phyloP scores from a whole-genome alignment of 306 rosid genomes.

The Calophaca sinica region DNA sequence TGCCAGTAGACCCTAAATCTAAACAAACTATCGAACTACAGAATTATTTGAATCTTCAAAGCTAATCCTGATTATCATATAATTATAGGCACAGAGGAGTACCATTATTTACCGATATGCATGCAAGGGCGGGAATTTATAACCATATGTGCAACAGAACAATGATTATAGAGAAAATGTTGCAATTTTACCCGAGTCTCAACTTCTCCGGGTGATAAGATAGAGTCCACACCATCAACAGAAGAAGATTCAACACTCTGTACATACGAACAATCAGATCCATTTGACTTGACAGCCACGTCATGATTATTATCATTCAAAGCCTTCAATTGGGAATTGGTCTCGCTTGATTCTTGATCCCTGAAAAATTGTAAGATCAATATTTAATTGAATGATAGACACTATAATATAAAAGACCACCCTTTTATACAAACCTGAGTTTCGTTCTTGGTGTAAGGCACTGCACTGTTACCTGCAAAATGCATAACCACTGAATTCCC shows the following conservation, averaged over 20 bases:
- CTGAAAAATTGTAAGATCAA: conserved; percentile 48
- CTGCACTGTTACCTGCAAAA: conserved; percentile 61
- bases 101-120: conserved; percentile 10
- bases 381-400: conserved; percentile 16
- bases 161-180: conserved; percentile 22
- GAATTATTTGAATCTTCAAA: too few species aligned
- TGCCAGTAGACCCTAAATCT: conserved; percentile 31
- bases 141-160: conserved; percentile 33
- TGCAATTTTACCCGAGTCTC: conserved; percentile 54
- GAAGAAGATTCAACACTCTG: conserved; percentile 54
- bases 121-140: conserved; percentile 20
- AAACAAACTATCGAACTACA: neutral
- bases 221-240: conserved; percentile 50
- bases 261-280: conserved; percentile 53
- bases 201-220: conserved; percentile 47
- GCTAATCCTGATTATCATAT: too few species aligned
- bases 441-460: conserved; percentile 57
- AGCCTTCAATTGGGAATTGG: conserved; percentile 43
- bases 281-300: conserved; percentile 48
- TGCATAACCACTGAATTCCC: conserved; percentile 46
- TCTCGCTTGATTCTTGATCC: conserved; percentile 49
- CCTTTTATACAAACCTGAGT: conserved; percentile 52
- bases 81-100: too few species aligned
- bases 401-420: conserved; percentile 22
- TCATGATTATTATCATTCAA: conserved; percentile 48